Evolutionary conservation across 2,329 filamentous ascomycete genomes (phyloP).

Genomic region (Ascosphaera apis): DNA sequence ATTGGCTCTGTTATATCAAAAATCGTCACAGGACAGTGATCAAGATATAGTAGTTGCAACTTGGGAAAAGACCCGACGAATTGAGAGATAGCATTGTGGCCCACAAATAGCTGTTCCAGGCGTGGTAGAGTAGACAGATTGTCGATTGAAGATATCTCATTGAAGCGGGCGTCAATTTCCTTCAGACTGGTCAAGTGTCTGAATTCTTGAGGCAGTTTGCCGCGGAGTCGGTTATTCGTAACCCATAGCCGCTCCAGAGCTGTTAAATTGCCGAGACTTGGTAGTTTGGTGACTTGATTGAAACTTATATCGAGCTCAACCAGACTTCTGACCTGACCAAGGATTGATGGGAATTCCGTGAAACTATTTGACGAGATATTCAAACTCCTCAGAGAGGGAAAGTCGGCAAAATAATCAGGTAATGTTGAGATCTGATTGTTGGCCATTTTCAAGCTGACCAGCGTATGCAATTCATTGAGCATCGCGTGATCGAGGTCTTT

Average conservation of each 20-base stretch:
- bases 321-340: constrained; percentile 59
- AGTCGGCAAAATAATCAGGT: constrained; percentile 62
- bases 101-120: constrained; percentile 67
- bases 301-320: constrained; percentile 94
- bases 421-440: constrained; percentile 72
- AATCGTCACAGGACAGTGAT: constrained; percentile 85
- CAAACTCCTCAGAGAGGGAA: constrained; percentile 54
- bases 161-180: constrained; percentile 89
- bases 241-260: constrained; percentile 78
- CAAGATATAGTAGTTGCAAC: constrained; percentile 64
- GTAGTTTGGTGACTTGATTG: constrained; percentile 63
- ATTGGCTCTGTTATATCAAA: constrained; percentile 63
- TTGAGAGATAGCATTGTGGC: constrained; percentile 78
- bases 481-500: constrained; percentile 73
- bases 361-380: constrained; percentile 91
- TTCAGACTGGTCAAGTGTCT: constrained; percentile 51
- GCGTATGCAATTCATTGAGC: constrained; percentile 46
- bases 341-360: constrained; percentile 59
- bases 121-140: constrained; percentile 63
- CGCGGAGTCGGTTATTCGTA: constrained; percentile 75
- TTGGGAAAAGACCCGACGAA: constrained; percentile 77
- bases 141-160: constrained; percentile 70
- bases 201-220: constrained; percentile 51
- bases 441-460: constrained; percentile 76
- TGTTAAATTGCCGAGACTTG: constrained; percentile 54